Base-by-base conservation (phyloP, 1,284 basidiomycete species). In the Trichosporon asahii region DNA sequence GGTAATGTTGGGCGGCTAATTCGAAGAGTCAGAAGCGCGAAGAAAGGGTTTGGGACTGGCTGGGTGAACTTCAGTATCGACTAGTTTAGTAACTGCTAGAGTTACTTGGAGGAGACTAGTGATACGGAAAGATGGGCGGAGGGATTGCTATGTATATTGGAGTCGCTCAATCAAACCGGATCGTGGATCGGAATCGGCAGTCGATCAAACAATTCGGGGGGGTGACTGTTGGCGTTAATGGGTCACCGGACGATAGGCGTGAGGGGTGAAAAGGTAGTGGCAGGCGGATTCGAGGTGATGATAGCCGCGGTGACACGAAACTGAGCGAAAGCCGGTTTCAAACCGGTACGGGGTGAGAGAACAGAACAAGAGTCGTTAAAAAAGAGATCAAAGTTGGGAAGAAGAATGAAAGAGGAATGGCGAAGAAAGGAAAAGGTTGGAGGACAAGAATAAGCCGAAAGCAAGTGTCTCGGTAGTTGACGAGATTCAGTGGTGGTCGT, bases 1-100 rank as follows among this genome's bases (percentile, higher is more conserved):
- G 65, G 65, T 66, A 55, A 66, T 66, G 65, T 31, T 65, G 64
- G 40, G 40, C 37, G 64, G 63, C 21, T 64, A 23, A 40, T 64
- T 40, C 33, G 63, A n/a, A 31, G 64, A 15, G 64, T 61, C 57
- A n/a, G 29, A 31, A 14, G 29, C 29, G 14, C 15, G 15, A 33
- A 18, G 29, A 33, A 18, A 21, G 23, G 15, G 27, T 65, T 44
- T 40, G 64, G 64, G 40, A 33, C 29, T 11, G 57, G 18, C 57
- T 61, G 64, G 63, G 23, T 40, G 63, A 37, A 25, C 63, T 25
- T 53, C 27, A 64, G 35, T 64, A 37, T 14, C 27, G 15, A 33
- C 57, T 61, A 61, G 57, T 23, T 61, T 18, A 31, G 57, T 23
- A 18, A 61, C 57, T 29, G 29, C 57, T 4, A 18, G 15, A n/a